Evolutionary conservation across 2,329 filamentous ascomycete species (phyloP).

Genomic region (Hypocreales sp.): DNA sequence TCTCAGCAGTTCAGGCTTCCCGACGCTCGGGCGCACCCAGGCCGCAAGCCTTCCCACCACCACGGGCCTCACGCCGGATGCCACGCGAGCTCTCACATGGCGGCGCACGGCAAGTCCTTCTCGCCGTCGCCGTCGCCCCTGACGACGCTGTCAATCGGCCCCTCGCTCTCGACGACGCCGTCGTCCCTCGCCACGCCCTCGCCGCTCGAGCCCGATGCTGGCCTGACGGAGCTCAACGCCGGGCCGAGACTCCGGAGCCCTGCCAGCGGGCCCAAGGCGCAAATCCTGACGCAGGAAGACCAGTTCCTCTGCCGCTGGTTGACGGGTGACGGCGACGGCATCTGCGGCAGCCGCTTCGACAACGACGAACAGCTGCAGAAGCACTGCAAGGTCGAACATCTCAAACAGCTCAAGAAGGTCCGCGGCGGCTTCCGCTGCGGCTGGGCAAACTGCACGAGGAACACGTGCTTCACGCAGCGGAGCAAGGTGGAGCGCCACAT

Average conservation of each 20-base stretch:
- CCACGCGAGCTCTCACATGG: neutral
- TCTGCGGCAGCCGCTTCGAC: conserved; percentile 21
- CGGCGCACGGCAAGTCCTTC: conserved; percentile 4
- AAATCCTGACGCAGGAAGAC: conserved; percentile 7
- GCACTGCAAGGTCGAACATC: conserved; percentile 36
- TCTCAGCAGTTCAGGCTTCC: conserved; percentile 4
- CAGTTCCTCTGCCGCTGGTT: conserved; percentile 19
- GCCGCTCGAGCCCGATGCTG: conserved; percentile 9
- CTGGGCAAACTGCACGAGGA: conserved; percentile 40
- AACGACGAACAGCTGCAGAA: conserved; percentile 34
- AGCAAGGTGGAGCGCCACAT: conserved; percentile 51
- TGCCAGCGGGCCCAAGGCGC: conserved; percentile 3
- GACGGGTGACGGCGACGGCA: conserved; percentile 4
- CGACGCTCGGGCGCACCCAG: too few species aligned
- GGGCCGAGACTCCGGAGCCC: neutral
- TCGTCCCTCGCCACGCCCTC: conserved; percentile 14
- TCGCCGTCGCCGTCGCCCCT: conserved; percentile 9
- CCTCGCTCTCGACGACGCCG: conserved; percentile 10
- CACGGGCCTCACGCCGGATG: conserved; percentile 1
- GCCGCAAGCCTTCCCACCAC: too few species aligned
- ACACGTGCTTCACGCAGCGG: conserved; percentile 38
- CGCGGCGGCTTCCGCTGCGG: conserved; percentile 33
- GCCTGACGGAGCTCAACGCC: neutral
- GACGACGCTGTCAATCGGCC: conserved; percentile 9
- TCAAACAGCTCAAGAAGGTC: conserved; percentile 26